phyloP scores from a whole-genome alignment of 2,329 filamentous ascomycete species.

The Pyrenophora seminiperda region DNA sequence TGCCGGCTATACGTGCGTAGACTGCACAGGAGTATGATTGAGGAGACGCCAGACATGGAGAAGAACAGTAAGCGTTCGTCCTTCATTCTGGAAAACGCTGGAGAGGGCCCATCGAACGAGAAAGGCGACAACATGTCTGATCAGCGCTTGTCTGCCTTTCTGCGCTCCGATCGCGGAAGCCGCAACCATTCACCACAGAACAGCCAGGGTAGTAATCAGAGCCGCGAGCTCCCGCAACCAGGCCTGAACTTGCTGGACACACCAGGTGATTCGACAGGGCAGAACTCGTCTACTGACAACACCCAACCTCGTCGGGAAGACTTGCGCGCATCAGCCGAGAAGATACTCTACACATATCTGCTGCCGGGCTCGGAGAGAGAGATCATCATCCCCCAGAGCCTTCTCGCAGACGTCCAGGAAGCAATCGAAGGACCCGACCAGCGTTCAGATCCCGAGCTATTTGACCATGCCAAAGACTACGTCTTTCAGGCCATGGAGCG shows the following conservation, averaged over 20 bases:
- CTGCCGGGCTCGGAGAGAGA: constrained; percentile 95
- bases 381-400: constrained; percentile 87
- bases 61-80: constrained; percentile 86
- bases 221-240: constrained; percentile 58
- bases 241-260: constrained; percentile 72
- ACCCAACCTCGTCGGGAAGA: constrained; percentile 65
- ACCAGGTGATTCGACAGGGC: constrained; percentile 51
- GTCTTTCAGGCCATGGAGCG: constrained; percentile 99
- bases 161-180: constrained; percentile 64
- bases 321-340: constrained; percentile 91
- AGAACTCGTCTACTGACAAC: constrained; percentile 42
- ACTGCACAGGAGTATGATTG: constrained; percentile 86
- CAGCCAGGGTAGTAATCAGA: constrained; percentile 59
- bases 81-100: constrained; percentile 70
- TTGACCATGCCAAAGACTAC: constrained; percentile 97
- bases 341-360: constrained; percentile 97
- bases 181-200: constrained; percentile 55
- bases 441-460: constrained; percentile 94
- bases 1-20: constrained; percentile 97
- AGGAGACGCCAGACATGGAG: constrained; percentile 90
- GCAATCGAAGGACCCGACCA: constrained; percentile 83
- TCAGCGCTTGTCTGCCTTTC: constrained; percentile 87
- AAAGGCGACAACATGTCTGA: constrained; percentile 73
- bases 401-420: constrained; percentile 82
- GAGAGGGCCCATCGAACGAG: constrained; percentile 64